Conservation (phyloP, 2,329 filamentous ascomycete genomes). For the Coleophoma eucalyptorum region DNA sequence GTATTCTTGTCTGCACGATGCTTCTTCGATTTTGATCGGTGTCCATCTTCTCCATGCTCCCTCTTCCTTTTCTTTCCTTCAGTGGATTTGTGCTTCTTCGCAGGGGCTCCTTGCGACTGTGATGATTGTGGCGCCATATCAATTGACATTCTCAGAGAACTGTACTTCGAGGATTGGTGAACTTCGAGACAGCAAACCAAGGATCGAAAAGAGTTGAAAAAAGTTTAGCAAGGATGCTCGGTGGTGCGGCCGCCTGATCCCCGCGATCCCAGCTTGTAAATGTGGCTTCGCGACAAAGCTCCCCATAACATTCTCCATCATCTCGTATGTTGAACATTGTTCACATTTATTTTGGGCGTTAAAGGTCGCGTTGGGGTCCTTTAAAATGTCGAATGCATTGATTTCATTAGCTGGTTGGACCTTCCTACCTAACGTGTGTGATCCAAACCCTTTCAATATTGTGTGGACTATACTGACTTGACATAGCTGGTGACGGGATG, state of each 20-base stretch:
- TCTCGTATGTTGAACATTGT: too few species aligned
- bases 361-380: too few species aligned
- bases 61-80: constrained; percentile 39
- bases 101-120: constrained; percentile 11
- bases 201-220: too few species aligned
- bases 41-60: constrained; percentile 33
- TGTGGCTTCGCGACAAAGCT: neutral
- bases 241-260: constrained; percentile 17
- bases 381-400: constrained; percentile 21
- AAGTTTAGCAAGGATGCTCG: constrained; percentile 5
- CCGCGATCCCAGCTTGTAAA: neutral
- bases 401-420: constrained; percentile 58
- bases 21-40: constrained; percentile 41
- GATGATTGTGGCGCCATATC: constrained; percentile 10
- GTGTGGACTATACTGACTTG: neutral
- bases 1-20: constrained; percentile 34
- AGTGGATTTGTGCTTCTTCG: constrained; percentile 30
- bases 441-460: constrained; percentile 1
- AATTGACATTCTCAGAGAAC: constrained; percentile 18
- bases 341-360: too few species aligned
- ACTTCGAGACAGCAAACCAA: neutral
- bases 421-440: constrained; percentile 54
- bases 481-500: constrained; percentile 71
- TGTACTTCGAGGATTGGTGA: constrained; percentile 1
- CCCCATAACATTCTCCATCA: too few species aligned